These are phyloP conservation scores for Torulaspora maleeae DNA, from an alignment of 805 yeast species.

Conservation along the genomic window DNA sequence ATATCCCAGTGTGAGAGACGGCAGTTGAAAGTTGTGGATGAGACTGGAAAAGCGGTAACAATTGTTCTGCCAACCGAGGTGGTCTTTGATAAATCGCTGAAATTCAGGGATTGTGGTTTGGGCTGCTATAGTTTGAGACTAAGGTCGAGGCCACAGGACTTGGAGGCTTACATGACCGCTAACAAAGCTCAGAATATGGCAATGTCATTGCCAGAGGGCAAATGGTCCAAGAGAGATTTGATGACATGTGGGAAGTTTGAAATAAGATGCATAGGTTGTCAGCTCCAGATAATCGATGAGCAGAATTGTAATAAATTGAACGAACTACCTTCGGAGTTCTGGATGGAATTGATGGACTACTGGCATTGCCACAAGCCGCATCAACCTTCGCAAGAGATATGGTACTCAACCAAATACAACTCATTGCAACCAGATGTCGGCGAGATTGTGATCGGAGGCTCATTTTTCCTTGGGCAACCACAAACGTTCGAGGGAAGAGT, in stretches of 20 bases:
- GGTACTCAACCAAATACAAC: slow-evolving; percentile 17
- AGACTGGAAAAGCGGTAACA: background rate
- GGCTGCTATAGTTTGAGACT: slow-evolving; percentile 9
- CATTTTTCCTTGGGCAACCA: slow-evolving; percentile 18
- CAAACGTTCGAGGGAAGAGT: slow-evolving; percentile 13
- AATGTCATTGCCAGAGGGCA: slow-evolving; percentile 18
- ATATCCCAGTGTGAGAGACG: background rate
- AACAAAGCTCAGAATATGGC: slow-evolving; percentile 13
- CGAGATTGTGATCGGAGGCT: slow-evolving; percentile 29
- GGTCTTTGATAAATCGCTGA: background rate
- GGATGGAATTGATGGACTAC: slow-evolving; percentile 94
- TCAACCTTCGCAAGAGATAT: slow-evolving; percentile 12
- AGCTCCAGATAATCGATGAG: slow-evolving; percentile 5
- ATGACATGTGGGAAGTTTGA: slow-evolving; percentile 4
- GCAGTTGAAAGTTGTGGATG: slow-evolving; percentile 8
- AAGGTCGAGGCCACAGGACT: slow-evolving; percentile 4
- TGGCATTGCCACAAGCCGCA: slow-evolving; percentile 95
- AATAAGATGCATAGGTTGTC: slow-evolving; percentile 20
- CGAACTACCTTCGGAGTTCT: slow-evolving; percentile 84
- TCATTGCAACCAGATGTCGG: slow-evolving; percentile 24
- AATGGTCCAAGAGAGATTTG: slow-evolving; percentile 27
- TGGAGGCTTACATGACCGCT: background rate
- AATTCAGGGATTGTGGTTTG: background rate
- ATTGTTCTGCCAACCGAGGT: slow-evolving; percentile 12
- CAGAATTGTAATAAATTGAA: slow-evolving; percentile 21